Evolutionary conservation across 1,284 basidiomycete genomes (phyloP).

Genomic region (Ceratobasidium sp.): DNA sequence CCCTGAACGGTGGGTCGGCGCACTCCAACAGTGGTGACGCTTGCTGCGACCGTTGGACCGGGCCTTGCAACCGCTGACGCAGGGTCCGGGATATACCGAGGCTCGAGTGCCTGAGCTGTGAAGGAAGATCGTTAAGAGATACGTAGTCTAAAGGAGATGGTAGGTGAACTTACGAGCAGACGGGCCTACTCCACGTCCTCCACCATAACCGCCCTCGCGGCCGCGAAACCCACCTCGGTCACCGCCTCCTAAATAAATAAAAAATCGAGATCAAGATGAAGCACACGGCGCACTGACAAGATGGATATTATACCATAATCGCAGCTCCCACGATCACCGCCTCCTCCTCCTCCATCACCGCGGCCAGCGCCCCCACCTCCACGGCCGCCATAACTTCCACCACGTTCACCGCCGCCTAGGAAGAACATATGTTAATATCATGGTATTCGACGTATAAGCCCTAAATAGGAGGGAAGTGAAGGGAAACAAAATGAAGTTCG

Average conservation of each 20-base stretch:
- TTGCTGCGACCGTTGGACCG: background rate
- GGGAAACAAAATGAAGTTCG: background rate
- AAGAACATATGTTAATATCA: background rate
- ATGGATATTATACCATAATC: too few species aligned
- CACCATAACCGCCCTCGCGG: background rate
- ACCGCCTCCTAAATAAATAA: too few species aligned
- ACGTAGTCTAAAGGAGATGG: too few species aligned
- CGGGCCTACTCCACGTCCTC: background rate
- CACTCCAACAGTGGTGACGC: conserved; percentile 2
- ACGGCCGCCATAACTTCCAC: background rate
- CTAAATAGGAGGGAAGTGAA: background rate
- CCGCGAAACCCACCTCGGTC: background rate
- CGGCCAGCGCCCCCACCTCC: background rate
- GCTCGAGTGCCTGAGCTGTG: background rate
- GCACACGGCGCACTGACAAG: too few species aligned
- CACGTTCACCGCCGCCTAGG: background rate
- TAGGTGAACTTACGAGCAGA: background rate
- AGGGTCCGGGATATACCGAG: conserved; percentile 11
- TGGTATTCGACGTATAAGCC: background rate
- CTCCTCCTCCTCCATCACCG: background rate
- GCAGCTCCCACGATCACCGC: background rate
- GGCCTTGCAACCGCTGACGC: background rate
- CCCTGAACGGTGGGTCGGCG: conserved; percentile 55
- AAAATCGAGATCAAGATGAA: too few species aligned
- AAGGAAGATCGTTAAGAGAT: background rate